Evolutionary conservation across 1,284 basidiomycete genomes (phyloP).

Genomic region (Ganoderma meredithae): DNA sequence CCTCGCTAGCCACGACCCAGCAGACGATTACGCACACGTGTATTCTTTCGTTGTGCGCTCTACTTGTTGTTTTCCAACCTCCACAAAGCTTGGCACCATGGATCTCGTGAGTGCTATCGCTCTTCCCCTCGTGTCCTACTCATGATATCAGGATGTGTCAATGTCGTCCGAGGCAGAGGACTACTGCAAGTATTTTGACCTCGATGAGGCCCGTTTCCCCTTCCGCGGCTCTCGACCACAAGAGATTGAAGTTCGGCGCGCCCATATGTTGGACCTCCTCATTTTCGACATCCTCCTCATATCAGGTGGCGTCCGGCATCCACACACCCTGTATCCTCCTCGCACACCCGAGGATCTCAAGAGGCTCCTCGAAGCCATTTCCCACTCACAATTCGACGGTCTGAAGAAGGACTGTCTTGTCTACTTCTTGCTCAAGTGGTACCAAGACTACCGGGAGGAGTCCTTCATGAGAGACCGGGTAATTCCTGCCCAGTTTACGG

Average conservation of each 20-base stretch:
- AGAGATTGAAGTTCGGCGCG: slow-evolving; percentile 68
- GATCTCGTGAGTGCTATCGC: slow-evolving; percentile 20
- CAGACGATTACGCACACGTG: slow-evolving; percentile 13
- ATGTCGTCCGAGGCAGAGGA: slow-evolving; percentile 21
- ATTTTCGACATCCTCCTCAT: slow-evolving; percentile 77
- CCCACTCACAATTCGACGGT: slow-evolving; percentile 66
- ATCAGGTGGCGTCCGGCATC: slow-evolving; percentile 65
- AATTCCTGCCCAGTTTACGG: slow-evolving; percentile 76
- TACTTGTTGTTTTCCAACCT: slow-evolving; percentile 3
- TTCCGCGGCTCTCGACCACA: slow-evolving; percentile 56
- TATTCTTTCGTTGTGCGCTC: slow-evolving; percentile 8
- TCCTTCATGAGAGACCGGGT: slow-evolving; percentile 60
- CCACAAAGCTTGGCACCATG: slow-evolving; percentile 14
- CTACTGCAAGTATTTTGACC: slow-evolving; percentile 52
- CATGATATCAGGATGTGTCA: slow-evolving; percentile 25
- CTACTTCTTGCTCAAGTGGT: slow-evolving; percentile 81
- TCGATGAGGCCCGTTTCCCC: slow-evolving; percentile 52
- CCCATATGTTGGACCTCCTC: slow-evolving; percentile 65
- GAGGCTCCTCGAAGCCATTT: slow-evolving; percentile 66
- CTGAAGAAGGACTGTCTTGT: slow-evolving; percentile 81
- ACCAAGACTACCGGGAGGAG: slow-evolving; percentile 66
- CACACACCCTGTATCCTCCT: slow-evolving; percentile 73
- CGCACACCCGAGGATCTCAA: slow-evolving; percentile 57
- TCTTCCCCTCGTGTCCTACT: not conserved
- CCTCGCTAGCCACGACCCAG: not conserved